Conservation (phyloP, 1,284 basidiomycete species). For the Tilletia indica region DNA sequence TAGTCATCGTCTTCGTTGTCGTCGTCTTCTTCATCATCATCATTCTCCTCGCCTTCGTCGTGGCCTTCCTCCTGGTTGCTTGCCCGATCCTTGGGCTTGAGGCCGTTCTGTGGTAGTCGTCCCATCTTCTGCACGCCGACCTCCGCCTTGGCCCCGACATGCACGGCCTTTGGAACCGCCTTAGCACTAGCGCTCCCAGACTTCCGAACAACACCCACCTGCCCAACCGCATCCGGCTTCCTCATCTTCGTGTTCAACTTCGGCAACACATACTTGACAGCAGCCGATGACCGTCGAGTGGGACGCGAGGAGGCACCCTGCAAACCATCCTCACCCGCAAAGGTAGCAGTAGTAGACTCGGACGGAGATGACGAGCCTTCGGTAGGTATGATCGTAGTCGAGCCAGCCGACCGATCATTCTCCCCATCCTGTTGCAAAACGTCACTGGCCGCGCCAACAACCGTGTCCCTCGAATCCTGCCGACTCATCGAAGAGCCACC, state of each 20-base stretch:
- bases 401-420: not conserved
- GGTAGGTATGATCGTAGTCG: constrained; percentile 6
- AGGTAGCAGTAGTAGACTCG: not conserved
- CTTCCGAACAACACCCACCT: not conserved
- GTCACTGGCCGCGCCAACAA: not conserved
- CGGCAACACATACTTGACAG: constrained; percentile 50
- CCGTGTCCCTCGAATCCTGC: not conserved
- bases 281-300: not conserved
- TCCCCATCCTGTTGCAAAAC: not conserved
- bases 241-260: constrained; percentile 56
- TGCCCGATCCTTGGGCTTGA: no score
- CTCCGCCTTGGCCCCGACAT: no score
- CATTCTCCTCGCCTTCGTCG: no score
- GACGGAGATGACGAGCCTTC: not conserved
- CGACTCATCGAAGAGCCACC: not conserved
- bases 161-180: no score
- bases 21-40: no score
- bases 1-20: no score
- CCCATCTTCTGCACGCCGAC: no score
- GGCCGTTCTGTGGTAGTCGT: no score
- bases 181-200: no score
- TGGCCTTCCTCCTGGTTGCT: no score
- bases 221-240: constrained; percentile 36
- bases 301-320: not conserved
- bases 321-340: not conserved